Conservation (phyloP, 1,139 yeast genomes). For the Candida buenavistaensis region DNA sequence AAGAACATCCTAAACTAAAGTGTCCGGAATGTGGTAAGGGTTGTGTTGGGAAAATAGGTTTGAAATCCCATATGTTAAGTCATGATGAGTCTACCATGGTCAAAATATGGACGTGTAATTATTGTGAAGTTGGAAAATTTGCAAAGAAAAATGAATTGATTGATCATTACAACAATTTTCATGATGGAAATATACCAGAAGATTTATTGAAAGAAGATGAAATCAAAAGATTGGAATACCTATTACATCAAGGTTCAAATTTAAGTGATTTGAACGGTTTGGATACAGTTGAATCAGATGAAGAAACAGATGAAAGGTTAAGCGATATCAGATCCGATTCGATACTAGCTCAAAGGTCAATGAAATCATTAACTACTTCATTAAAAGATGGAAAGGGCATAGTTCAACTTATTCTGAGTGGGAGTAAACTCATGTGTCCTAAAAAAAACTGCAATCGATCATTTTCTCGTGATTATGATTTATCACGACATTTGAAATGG, state of each 20-base stretch:
- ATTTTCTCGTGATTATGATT: conserved; percentile 49
- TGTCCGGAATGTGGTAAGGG: conserved; percentile 71
- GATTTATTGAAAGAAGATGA: conserved; percentile 30
- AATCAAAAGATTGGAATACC: conserved; percentile 20
- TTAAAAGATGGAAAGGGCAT: conserved; percentile 27
- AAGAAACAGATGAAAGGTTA: conserved; percentile 9
- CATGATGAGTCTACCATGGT: conserved; percentile 53
- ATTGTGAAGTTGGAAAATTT: conserved; percentile 42
- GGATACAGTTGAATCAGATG: not conserved
- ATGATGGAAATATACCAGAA: conserved; percentile 42
- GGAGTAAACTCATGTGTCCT: conserved; percentile 43
- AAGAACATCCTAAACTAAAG: conserved; percentile 68
- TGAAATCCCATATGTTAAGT: conserved; percentile 65
- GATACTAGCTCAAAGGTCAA: conserved; percentile 25
- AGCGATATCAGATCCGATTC: conserved; percentile 16
- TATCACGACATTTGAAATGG: conserved; percentile 56
- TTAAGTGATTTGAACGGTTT: conserved; percentile 6
- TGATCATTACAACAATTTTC: conserved; percentile 44
- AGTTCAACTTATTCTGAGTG: conserved; percentile 38
- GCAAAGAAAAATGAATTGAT: conserved; percentile 36
- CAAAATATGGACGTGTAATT: conserved; percentile 63
- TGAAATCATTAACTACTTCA: conserved; percentile 25
- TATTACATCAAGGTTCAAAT: conserved; percentile 16
- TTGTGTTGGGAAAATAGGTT: conserved; percentile 72
- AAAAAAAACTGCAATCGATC: conserved; percentile 45